phyloP scores from a whole-genome alignment of 345 rosid species.

The Microthlaspi erraticum region DNA sequence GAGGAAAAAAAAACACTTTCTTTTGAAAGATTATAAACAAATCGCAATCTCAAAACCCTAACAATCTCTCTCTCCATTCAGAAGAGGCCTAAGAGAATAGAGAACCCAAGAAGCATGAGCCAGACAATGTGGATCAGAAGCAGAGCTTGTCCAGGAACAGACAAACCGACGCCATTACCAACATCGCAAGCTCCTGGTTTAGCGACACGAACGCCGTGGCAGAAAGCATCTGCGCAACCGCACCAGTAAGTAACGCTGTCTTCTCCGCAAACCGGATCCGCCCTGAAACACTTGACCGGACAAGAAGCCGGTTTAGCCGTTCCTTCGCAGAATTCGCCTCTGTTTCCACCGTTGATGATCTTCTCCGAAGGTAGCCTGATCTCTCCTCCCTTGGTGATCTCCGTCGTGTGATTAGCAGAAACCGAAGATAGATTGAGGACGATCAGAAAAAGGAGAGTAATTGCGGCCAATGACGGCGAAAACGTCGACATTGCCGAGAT shows the following conservation, averaged over 20 bases:
- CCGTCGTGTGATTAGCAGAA: slow-evolving; percentile 8
- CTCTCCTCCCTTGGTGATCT: slow-evolving; percentile 24
- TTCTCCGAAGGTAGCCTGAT: slow-evolving; percentile 46
- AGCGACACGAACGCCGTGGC: slow-evolving; percentile 65
- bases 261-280: slow-evolving; percentile 89
- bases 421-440: slow-evolving; percentile 12
- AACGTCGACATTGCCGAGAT: slow-evolving; percentile 43
- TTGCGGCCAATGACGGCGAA: slow-evolving; percentile 30
- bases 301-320: slow-evolving; percentile 55
- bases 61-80: slow-evolving; percentile 39
- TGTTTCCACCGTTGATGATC: slow-evolving; percentile 25
- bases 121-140: slow-evolving; percentile 90
- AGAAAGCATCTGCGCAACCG: slow-evolving; percentile 83
- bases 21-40: slow-evolving; percentile 26
- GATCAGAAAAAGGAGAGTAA: slow-evolving; percentile 10
- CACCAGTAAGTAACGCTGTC: slow-evolving; percentile 97
- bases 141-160: slow-evolving; percentile 89
- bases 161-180: slow-evolving; percentile 68
- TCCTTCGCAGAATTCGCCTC: slow-evolving; percentile 37
- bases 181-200: slow-evolving; percentile 79
- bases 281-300: slow-evolving; percentile 82
- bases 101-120: slow-evolving; percentile 85
- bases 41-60: slow-evolving; percentile 18
- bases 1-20: not conserved
- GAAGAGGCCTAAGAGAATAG: slow-evolving; percentile 79